Evolutionary conservation across 2,329 filamentous ascomycete species (phyloP), one percentile per base, ranked within the genome.

Genomic region (Coniochaeta sp.): DNA sequence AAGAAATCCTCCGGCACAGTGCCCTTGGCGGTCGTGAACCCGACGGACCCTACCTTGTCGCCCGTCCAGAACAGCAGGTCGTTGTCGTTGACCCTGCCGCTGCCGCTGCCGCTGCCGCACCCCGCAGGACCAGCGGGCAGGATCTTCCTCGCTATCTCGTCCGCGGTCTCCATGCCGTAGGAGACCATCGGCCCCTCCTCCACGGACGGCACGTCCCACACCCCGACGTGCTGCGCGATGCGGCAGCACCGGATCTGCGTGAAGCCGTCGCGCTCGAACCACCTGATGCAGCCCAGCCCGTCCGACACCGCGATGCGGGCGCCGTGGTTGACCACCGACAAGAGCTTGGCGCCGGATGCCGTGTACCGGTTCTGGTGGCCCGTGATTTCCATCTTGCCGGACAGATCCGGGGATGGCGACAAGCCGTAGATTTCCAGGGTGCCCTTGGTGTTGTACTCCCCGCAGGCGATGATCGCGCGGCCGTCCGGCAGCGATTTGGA

Each of bases 361-460:
- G 89, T 93, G 70, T 96, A 91, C 0, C 93, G 86, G 66, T 98
- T 98, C 65, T 88, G 87, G 71, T 87, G 85, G 14, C 77, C 74
- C 24, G 81, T 81, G 57, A 79, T 78, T 54, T 78, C 75, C 55
- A 74, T 72, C 63, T 67, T 61, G 59, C 68, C 50, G 65, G 70
- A 47, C 65, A 70, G 62, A 58, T 67, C 60, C 63, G 62, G 52
- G 4, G 62, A 30, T 58, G 73, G 74, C 26, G 75, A 77, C 1
- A 91, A 74, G 16, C 86, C 86, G 71, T 96, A 96, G n/a, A 96
- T 76, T 69, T 98, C 93, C 1, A 98, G 78, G 0, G 89, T 93
- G 0, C 93, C 93, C 72, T 95, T 93, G 34, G 89, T 91, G 66
- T 95, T 96, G 76, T 97, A 97, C 70, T 93, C 90, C 5, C 93